Evolutionary conservation across 1,284 basidiomycete genomes (phyloP).

Genomic region (Cryptococcus neoformans): DNA sequence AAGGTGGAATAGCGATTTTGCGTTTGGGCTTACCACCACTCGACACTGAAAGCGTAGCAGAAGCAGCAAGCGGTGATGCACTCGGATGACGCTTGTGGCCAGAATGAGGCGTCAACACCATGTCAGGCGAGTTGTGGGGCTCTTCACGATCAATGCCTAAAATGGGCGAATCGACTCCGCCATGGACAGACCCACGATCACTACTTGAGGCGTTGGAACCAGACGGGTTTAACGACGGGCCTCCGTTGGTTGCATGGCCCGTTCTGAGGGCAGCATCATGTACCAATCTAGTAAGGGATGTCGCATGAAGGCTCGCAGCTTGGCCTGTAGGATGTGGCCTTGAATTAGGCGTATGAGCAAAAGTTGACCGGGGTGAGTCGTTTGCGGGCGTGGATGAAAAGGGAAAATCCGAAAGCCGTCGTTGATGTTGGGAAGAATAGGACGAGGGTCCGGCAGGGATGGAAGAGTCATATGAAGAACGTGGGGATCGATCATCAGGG

Average conservation of each 20-base stretch:
- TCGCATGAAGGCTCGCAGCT: constrained; percentile 25
- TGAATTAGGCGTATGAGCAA: not conserved
- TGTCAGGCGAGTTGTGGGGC: constrained; percentile 13
- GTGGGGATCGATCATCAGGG: constrained; percentile 12
- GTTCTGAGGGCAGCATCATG: constrained; percentile 46
- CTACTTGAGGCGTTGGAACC: constrained; percentile 14
- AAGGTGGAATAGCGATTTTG: constrained; percentile 43
- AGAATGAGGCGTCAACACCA: constrained; percentile 18
- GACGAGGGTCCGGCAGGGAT: not conserved
- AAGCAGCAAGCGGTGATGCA: constrained; percentile 14
- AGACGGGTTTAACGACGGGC: constrained; percentile 17
- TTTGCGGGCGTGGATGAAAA: constrained; percentile 15
- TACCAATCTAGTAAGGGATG: constrained; percentile 45
- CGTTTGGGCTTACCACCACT: constrained; percentile 19
- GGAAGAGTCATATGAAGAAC: constrained; percentile 16
- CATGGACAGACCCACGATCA: constrained; percentile 16
- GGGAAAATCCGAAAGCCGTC: constrained; percentile 13
- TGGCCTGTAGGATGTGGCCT: constrained; percentile 14
- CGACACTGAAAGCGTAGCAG: constrained; percentile 4
- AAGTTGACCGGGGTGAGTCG: constrained; percentile 16
- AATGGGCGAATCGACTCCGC: constrained; percentile 13
- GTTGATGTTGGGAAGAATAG: constrained; percentile 1
- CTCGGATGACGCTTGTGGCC: not conserved
- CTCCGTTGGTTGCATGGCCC: constrained; percentile 38
- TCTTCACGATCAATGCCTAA: not conserved